A percentile compares a stretch with the other conserved stretches of the same genome.
Evolutionary conservation across 2,329 filamentous ascomycete species (phyloP).

Genomic region (Apiospora kogelbergensis): DNA sequence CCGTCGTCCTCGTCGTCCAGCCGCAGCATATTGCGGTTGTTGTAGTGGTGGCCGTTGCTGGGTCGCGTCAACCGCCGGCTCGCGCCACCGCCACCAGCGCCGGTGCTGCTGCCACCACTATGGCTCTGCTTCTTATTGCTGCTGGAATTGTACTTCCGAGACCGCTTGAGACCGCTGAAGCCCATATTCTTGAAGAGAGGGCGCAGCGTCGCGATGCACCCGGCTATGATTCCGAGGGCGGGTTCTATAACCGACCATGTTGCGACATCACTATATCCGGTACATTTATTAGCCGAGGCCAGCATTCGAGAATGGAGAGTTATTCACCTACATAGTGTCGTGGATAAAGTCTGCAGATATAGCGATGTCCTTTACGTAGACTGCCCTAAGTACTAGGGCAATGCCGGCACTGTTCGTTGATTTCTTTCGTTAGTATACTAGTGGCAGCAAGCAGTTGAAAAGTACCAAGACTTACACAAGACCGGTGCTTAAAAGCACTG

Average conservation of each 20-base stretch:
- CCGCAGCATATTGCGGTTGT: neutral
- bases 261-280: constrained; percentile 29
- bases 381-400: constrained; percentile 38
- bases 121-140: neutral
- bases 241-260: constrained; percentile 34
- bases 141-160: neutral
- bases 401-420: constrained; percentile 33
- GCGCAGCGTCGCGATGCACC: constrained; percentile 30
- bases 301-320: neutral
- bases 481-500: constrained; percentile 48
- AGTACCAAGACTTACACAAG: constrained; percentile 40
- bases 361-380: constrained; percentile 28
- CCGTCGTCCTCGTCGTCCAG: neutral
- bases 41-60: neutral
- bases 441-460: neutral
- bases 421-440: neutral
- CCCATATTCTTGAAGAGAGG: constrained; percentile 31
- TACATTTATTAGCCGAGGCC: neutral
- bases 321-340: constrained; percentile 30
- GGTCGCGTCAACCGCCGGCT: neutral
- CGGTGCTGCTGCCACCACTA: neutral
- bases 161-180: constrained; percentile 13
- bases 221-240: constrained; percentile 34
- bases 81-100: neutral
- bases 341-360: constrained; percentile 30